Evolutionary conservation across 768 basidiomycete genomes (phyloP).

Genomic region (Naganishia vishniacii): DNA sequence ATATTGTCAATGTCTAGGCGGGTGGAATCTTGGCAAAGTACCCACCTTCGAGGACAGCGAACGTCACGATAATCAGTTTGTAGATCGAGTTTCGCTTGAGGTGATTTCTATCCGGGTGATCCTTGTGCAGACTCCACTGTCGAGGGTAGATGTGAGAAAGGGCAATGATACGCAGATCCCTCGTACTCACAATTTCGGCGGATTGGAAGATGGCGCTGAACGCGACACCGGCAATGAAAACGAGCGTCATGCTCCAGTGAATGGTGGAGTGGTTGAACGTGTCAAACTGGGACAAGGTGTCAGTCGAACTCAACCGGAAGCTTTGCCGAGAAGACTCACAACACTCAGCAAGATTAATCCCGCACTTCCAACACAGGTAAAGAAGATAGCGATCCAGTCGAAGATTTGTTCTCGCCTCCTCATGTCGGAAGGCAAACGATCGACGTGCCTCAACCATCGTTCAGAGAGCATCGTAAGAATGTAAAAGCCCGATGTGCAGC

Average conservation of each 20-base stretch:
- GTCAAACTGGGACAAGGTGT: slow-evolving; percentile 35
- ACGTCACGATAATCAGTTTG: slow-evolving; percentile 47
- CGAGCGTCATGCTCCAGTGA: slow-evolving; percentile 31
- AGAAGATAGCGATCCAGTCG: slow-evolving; percentile 48
- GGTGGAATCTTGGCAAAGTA: not conserved
- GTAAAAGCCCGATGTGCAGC: slow-evolving; percentile 42
- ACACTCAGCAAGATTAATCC: slow-evolving; percentile 46
- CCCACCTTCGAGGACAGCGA: slow-evolving; percentile 39
- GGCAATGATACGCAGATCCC: not conserved
- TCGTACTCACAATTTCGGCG: slow-evolving; percentile 42
- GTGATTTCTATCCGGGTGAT: slow-evolving; percentile 48
- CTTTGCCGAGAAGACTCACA: no score
- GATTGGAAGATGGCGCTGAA: slow-evolving; percentile 49
- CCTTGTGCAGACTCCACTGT: slow-evolving; percentile 46
- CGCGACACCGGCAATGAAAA: slow-evolving; percentile 50
- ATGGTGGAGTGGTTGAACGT: slow-evolving; percentile 43
- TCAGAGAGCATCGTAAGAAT: slow-evolving; percentile 46
- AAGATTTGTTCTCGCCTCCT: slow-evolving; percentile 42
- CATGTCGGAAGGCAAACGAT: slow-evolving; percentile 48
- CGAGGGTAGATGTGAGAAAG: not conserved
- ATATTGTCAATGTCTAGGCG: no score
- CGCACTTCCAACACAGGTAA: slow-evolving; percentile 44
- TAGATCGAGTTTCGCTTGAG: slow-evolving; percentile 47
- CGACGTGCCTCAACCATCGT: slow-evolving; percentile 50
- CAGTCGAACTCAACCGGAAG: no score